phyloP scores from a whole-genome alignment of 192 early-diverging fungal species.

The Coemansia sp. region DNA sequence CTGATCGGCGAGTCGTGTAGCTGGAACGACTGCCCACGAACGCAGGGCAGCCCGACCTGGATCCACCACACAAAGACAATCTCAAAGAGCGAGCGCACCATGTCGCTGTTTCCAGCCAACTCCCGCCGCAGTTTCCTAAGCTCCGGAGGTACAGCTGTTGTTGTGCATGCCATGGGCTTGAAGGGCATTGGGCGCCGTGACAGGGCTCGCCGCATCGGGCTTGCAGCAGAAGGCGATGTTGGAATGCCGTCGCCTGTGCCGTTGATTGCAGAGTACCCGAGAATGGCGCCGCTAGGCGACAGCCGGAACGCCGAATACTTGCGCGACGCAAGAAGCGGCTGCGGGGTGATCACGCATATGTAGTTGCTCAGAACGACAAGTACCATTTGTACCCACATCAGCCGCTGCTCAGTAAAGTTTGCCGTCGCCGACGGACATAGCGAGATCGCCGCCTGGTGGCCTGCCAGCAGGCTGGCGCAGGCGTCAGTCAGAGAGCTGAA shows the following conservation, averaged over 20 bases:
- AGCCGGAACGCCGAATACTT: conserved; percentile 34
- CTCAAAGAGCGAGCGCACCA: conserved; percentile 46
- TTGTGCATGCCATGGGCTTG: conserved; percentile 16
- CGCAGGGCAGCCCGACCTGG: conserved; percentile 15
- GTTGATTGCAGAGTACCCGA: not conserved
- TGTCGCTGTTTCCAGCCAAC: conserved; percentile 13
- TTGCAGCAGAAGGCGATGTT: not conserved
- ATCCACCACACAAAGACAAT: conserved; percentile 37
- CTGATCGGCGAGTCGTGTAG: conserved; percentile 28
- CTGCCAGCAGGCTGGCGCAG: conserved; percentile 30
- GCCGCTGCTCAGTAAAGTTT: conserved; percentile 25
- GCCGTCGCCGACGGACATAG: conserved; percentile 4
- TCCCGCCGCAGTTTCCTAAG: conserved; percentile 24
- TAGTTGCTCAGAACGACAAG: conserved; percentile 46
- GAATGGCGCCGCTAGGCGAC: conserved; percentile 7
- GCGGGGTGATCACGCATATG: conserved; percentile 24
- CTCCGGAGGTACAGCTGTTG: conserved; percentile 21
- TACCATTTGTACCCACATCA: conserved; percentile 45
- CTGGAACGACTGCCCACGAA: conserved; percentile 8
- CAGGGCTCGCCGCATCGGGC: conserved; percentile 14
- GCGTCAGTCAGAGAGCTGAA: conserved; percentile 23
- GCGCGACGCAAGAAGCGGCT: conserved; percentile 23
- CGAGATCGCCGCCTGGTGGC: conserved; percentile 21
- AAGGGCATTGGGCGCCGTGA: conserved; percentile 38
- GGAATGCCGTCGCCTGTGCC: not conserved